phyloP scores from a whole-genome alignment of 1,139 yeast species.

The Sugiyamaella paludigena region DNA sequence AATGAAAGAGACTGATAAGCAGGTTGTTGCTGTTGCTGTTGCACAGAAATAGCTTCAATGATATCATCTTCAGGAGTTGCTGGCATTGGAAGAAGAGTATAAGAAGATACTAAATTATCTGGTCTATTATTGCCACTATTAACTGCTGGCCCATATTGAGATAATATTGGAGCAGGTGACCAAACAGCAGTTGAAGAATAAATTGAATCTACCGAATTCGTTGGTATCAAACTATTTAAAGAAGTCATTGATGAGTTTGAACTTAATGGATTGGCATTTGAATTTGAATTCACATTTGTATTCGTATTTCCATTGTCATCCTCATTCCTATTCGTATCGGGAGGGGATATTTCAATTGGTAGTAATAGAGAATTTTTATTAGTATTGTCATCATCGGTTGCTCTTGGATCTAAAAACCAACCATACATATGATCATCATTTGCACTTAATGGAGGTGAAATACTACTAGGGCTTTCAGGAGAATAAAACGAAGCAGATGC shows the following conservation, averaged over 20 bases:
- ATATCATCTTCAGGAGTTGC: conserved; percentile 11
- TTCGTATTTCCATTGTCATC: too few species aligned
- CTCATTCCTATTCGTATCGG: too few species aligned
- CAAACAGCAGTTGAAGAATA: conserved; percentile 8
- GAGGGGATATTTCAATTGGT: neutral
- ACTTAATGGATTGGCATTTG: neutral
- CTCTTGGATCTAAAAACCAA: conserved; percentile 5
- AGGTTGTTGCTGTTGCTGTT: neutral
- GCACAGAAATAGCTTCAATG: conserved; percentile 3
- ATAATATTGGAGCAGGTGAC: conserved; percentile 9
- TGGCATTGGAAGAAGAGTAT: neutral
- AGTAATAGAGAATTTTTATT: neutral
- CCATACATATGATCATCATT: conserved; percentile 12
- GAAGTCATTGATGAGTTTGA: conserved; percentile 6
- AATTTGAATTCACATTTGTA: neutral
- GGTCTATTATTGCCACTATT: neutral
- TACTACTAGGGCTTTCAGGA: conserved; percentile 12
- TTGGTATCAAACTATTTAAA: conserved; percentile 4
- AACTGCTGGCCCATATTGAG: conserved; percentile 1
- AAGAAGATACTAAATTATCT: neutral
- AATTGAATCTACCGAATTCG: conserved; percentile 7
- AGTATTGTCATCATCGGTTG: neutral
- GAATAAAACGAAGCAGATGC: conserved; percentile 16
- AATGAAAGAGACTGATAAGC: conserved; percentile 6
- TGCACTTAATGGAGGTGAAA: conserved; percentile 16